Conservation (phyloP, 306 rosid species). For the Vigna radiata region DNA sequence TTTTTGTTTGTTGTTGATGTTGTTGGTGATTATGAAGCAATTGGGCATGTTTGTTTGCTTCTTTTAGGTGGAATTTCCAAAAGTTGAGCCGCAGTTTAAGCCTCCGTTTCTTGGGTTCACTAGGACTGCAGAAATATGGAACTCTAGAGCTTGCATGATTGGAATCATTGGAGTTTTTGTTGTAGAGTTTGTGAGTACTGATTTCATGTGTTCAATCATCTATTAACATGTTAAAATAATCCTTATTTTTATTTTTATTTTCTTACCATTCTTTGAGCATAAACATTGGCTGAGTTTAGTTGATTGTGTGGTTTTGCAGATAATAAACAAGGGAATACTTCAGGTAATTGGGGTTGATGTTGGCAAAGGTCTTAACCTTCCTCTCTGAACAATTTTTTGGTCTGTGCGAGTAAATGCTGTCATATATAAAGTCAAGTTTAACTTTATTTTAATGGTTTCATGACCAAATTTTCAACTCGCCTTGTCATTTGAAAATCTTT, state of each 20-base stretch:
- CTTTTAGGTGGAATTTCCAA: slow-evolving; percentile 79
- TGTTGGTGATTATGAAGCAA: background rate
- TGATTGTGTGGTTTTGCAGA: slow-evolving; percentile 57
- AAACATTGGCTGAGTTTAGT: background rate
- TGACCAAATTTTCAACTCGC: background rate
- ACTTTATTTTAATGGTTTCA: background rate
- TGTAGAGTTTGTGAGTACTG: slow-evolving; percentile 63
- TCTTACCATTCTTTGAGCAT: background rate
- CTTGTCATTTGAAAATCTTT: slow-evolving; percentile 2
- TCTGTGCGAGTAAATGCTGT: slow-evolving; percentile 3
- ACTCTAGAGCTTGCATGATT: slow-evolving; percentile 96
- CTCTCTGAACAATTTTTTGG: slow-evolving; percentile 57
- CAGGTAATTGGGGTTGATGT: slow-evolving; percentile 87
- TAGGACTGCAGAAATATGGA: slow-evolving; percentile 88
- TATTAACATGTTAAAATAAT: no score
- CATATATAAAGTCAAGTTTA: background rate
- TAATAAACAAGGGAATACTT: slow-evolving; percentile 80
- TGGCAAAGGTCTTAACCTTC: slow-evolving; percentile 94
- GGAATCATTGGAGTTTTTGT: slow-evolving; percentile 85
- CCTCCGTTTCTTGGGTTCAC: slow-evolving; percentile 93
- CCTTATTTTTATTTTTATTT: no score
- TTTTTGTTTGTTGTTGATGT: background rate
- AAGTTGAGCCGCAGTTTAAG: slow-evolving; percentile 70
- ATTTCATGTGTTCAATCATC: no score
- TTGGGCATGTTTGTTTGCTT: slow-evolving; percentile 30